Evolutionary conservation across 768 basidiomycete genomes (phyloP).

Genomic region (Lentinus brumalis): DNA sequence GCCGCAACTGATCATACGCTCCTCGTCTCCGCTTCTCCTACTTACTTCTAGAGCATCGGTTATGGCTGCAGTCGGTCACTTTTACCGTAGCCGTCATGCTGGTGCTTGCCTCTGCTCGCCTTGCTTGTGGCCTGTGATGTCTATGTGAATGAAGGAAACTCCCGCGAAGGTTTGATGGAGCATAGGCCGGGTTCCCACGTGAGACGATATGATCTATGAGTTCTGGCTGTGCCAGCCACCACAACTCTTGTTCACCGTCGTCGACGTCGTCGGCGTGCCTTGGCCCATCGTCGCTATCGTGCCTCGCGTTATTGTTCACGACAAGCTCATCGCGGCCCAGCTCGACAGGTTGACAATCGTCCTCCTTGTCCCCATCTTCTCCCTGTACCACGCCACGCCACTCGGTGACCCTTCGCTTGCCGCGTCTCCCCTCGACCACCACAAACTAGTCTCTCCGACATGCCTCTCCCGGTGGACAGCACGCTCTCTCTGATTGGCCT

Average conservation of each 20-base stretch:
- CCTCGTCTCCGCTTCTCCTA: no score
- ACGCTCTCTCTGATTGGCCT: slow-evolving; percentile 61
- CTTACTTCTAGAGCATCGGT: no score
- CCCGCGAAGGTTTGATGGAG: slow-evolving; percentile 16
- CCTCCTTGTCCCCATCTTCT: not conserved
- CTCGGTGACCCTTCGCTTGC: not conserved
- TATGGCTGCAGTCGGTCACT: no score
- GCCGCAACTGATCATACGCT: no score
- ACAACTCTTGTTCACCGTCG: not conserved
- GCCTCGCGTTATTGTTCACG: not conserved
- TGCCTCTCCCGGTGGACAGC: slow-evolving; percentile 66
- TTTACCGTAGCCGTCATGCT: no score
- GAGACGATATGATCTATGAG: slow-evolving; percentile 18
- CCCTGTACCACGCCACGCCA: slow-evolving; percentile 6
- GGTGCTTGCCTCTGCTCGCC: not conserved
- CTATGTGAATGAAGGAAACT: slow-evolving; percentile 1
- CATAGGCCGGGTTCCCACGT: slow-evolving; percentile 3
- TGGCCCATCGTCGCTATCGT: not conserved
- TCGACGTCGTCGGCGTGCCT: not conserved
- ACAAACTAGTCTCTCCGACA: slow-evolving; percentile 28
- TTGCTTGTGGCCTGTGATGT: not conserved
- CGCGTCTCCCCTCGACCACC: slow-evolving; percentile 1
- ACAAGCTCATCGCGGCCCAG: not conserved
- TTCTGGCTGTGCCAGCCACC: slow-evolving; percentile 17
- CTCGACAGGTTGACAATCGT: not conserved